Conservation (phyloP, 108 stramenopile species). For the Stephanodiscus minutulus region DNA sequence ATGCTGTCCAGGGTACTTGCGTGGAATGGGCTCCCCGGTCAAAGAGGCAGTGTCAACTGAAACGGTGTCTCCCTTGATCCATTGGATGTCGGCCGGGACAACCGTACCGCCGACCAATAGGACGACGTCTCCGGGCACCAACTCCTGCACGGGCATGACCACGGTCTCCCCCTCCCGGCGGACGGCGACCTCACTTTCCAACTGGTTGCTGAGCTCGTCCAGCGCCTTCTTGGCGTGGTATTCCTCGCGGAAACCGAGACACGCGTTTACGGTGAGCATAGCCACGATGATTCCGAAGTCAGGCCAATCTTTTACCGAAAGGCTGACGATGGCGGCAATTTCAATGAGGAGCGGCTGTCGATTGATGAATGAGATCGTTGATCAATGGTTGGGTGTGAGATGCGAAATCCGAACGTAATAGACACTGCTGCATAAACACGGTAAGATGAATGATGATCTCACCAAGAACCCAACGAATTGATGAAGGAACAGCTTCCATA, state of each 20-base stretch:
- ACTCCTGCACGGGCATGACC: slow-evolving; percentile 44
- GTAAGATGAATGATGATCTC: not conserved
- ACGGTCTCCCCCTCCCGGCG: slow-evolving; percentile 57
- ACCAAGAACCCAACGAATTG: slow-evolving; percentile 46
- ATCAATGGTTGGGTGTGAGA: not conserved
- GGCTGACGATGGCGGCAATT: slow-evolving; percentile 51
- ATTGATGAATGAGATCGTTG: not conserved
- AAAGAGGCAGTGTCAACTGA: slow-evolving; percentile 77
- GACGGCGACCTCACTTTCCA: slow-evolving; percentile 62
- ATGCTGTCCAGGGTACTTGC: slow-evolving; percentile 57
- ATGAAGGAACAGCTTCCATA: slow-evolving; percentile 35
- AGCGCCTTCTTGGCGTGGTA: slow-evolving; percentile 72
- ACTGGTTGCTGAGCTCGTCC: slow-evolving; percentile 46
- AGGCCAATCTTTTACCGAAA: slow-evolving; percentile 45
- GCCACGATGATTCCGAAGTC: slow-evolving; percentile 64
- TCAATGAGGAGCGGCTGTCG: slow-evolving; percentile 55
- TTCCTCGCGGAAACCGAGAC: slow-evolving; percentile 75
- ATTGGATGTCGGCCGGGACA: slow-evolving; percentile 80
- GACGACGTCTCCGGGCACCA: slow-evolving; percentile 87
- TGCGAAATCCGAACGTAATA: not conserved
- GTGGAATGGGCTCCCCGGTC: slow-evolving; percentile 83
- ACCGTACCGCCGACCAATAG: slow-evolving; percentile 74
- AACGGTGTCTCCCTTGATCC: slow-evolving; percentile 70
- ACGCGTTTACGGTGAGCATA: slow-evolving; percentile 70
- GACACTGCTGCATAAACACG: not conserved